Conservation (phyloP, 345 rosid genomes). For the Brassica rapa region DNA sequence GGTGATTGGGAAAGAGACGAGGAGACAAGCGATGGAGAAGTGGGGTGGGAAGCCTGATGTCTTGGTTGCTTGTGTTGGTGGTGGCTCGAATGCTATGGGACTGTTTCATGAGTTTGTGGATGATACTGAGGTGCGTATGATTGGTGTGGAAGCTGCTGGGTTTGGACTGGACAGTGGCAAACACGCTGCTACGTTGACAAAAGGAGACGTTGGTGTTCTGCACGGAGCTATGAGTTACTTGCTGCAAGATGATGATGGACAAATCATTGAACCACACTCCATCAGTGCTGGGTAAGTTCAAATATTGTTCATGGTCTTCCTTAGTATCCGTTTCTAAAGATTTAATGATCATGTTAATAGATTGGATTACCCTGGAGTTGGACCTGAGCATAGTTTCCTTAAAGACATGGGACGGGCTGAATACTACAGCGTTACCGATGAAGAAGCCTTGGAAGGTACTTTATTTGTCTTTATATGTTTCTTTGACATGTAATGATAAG, state of each 20-base stretch:
- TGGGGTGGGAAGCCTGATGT: constrained; percentile 99
- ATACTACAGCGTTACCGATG: constrained; percentile 80
- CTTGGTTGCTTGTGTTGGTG: constrained; percentile 91
- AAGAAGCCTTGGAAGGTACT: constrained; percentile 88
- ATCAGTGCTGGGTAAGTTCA: constrained; percentile 84
- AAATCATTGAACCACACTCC: constrained; percentile 92
- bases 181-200: constrained; percentile 92
- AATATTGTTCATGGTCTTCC: background rate
- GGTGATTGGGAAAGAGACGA: constrained; percentile 88
- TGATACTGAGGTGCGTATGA: constrained; percentile 72
- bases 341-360: background rate
- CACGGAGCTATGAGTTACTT: constrained; percentile 98
- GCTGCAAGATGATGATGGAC: constrained; percentile 93
- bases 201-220: constrained; percentile 89
- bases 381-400: constrained; percentile 97
- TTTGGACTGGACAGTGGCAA: constrained; percentile 92
- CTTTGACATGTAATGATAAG: background rate
- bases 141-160: constrained; percentile 98
- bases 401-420: constrained; percentile 87
- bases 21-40: constrained; percentile 80
- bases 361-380: constrained; percentile 98
- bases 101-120: constrained; percentile 88
- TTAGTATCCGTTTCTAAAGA: background rate
- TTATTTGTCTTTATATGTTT: background rate
- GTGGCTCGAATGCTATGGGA: constrained; percentile 97